Percentiles rank a stretch among this genome's conserved stretches.
phyloP scores from a whole-genome alignment of 345 rosid genomes.

The Pistacia atlantica region DNA sequence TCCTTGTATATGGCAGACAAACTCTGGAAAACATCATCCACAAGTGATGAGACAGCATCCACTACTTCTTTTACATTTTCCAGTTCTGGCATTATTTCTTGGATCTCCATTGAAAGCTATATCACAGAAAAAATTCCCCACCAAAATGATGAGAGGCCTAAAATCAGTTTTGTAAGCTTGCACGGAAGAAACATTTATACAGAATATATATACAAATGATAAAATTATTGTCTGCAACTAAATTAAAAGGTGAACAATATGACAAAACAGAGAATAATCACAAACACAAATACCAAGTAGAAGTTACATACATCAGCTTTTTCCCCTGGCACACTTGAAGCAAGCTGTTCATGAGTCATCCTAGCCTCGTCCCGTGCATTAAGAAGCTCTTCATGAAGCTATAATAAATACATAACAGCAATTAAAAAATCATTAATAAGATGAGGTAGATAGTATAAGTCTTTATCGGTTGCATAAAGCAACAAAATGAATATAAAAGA shows the following conservation, averaged over 20 bases:
- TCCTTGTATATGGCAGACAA: slow-evolving; percentile 41
- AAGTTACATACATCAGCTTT: slow-evolving; percentile 39
- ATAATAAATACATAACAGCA: slow-evolving; percentile 20
- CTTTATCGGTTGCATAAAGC: background rate
- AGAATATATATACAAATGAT: background rate
- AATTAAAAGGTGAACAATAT: slow-evolving; percentile 14
- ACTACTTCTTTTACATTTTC: slow-evolving; percentile 44
- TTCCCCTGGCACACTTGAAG: slow-evolving; percentile 40
- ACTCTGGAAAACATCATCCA: slow-evolving; percentile 65
- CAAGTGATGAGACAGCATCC: slow-evolving; percentile 44
- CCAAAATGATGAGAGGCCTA: slow-evolving; percentile 26
- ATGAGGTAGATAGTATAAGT: slow-evolving; percentile 6
- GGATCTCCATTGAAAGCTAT: slow-evolving; percentile 54
- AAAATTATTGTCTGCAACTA: slow-evolving; percentile 2
- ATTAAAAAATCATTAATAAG: slow-evolving; percentile 6
- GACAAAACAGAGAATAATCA: slow-evolving; percentile 21
- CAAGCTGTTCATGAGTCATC: slow-evolving; percentile 55
- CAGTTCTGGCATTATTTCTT: slow-evolving; percentile 55
- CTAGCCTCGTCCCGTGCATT: slow-evolving; percentile 64
- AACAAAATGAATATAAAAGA: background rate
- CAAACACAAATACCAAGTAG: slow-evolving; percentile 11
- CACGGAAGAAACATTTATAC: background rate
- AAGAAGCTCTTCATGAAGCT: slow-evolving; percentile 68
- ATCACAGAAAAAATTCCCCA: slow-evolving; percentile 37
- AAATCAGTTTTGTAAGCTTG: slow-evolving; percentile 19